Evolutionary conservation across 2,329 filamentous ascomycete genomes (phyloP), one percentile per base, ranked within the genome.

Genomic region (Apiospora aurea): DNA sequence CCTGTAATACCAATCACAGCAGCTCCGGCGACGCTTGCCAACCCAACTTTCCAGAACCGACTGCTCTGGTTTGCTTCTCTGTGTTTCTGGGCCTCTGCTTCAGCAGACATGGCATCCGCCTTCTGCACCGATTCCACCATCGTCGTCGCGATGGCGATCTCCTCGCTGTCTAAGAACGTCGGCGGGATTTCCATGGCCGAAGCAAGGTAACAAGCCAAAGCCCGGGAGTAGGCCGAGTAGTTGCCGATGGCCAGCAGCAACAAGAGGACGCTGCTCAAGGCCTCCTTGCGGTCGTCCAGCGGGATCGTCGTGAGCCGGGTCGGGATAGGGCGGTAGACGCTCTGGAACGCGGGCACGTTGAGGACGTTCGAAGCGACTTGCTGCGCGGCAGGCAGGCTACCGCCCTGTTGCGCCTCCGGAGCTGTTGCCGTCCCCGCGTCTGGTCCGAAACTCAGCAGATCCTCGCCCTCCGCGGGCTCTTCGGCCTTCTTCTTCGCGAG

Each of bases 1-100:
- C 95, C 95, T 0, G 95, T 97, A 4, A 98, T 89, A 7, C 95
- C 95, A n/a, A 98, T 95, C 1, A 97, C 85, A 0, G 93, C 94
- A 1, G 96, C 96, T 14, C 96, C 96, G 0, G 94, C 95, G 0
- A 97, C 94, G 11, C 93, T 94, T 0, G 95, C 96, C 38, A 98
- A 86, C 0, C 95, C 94, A 26, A 98, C 94, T 80, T 97, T 98
- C 94, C 94, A 97, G 80, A 93, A 93, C 11, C 95, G 87, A 26
- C 89, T 87, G 11, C 88, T 83, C 75, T 93, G 90, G 71, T 92
- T 93, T 72, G 93, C 88, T 74, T 95, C 91, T 18, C 88, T 88
- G 70, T 92, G 90, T 79, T 93, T 93, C 78, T 92, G 89, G 0
- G 91, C 91, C 79, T 96, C 94, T 1, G 91, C 89, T 73, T 95